Conservation (phyloP, 2,329 filamentous ascomycete species). For the Hymenoscyphus albidus region DNA sequence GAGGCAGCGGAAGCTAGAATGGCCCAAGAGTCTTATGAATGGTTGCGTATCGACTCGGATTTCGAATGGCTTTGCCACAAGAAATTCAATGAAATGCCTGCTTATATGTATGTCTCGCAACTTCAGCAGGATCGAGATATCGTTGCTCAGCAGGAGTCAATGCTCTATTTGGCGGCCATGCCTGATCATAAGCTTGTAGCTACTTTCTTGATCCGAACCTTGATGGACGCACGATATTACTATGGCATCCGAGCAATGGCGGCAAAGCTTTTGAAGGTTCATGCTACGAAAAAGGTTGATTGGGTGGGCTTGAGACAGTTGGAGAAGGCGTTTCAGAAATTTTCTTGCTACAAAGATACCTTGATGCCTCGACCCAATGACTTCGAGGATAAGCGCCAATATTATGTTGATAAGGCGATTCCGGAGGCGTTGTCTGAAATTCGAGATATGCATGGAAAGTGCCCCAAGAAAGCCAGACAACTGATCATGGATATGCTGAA, state of each 20-base stretch:
- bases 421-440: conserved; percentile 75
- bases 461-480: conserved; percentile 71
- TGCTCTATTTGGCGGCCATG: conserved; percentile 68
- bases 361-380: conserved; percentile 84
- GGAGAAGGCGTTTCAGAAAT: conserved; percentile 77
- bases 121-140: conserved; percentile 96
- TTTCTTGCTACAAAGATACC: conserved; percentile 79
- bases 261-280: conserved; percentile 70
- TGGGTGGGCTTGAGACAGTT: conserved; percentile 83
- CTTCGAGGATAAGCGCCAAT: conserved; percentile 81
- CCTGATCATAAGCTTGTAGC: conserved; percentile 76
- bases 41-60: conserved; percentile 96
- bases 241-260: conserved; percentile 88
- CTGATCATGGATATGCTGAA: conserved; percentile 87
- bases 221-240: conserved; percentile 90
- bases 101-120: conserved; percentile 98
- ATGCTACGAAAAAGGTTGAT: conserved; percentile 66
- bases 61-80: conserved; percentile 96
- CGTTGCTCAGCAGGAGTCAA: conserved; percentile 75
- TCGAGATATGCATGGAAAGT: conserved; percentile 69
- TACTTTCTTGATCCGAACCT: conserved; percentile 81
- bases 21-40: conserved; percentile 96
- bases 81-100: conserved; percentile 71
- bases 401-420: conserved; percentile 80
- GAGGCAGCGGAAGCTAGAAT: conserved; percentile 84